A percentile compares a stretch with the other conserved stretches of the same genome.
Conservation (phyloP, 208 protist species). For the Giardia duodenalis region DNA sequence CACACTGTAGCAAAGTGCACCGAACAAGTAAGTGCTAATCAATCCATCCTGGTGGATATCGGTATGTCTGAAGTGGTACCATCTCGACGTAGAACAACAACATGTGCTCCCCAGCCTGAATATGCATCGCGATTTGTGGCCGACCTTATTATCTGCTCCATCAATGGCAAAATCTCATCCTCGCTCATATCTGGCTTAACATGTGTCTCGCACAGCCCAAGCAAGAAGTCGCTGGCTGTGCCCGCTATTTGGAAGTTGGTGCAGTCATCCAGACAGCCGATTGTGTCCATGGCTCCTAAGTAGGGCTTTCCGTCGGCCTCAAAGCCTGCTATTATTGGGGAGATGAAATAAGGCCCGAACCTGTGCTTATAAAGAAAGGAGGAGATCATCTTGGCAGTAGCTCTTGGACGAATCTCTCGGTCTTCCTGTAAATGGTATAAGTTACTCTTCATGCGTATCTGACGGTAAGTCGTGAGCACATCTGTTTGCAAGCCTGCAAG, state of each 20-base stretch:
- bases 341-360: constrained; percentile 34
- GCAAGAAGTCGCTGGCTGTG: constrained; percentile 27
- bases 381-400: constrained; percentile 19
- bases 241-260: constrained; percentile 33
- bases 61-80: neutral
- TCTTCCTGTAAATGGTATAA: constrained; percentile 27
- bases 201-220: constrained; percentile 30
- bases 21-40: neutral
- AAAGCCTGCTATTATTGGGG: constrained; percentile 32
- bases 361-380: neutral
- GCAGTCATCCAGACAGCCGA: constrained; percentile 25
- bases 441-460: constrained; percentile 22
- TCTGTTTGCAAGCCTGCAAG: constrained; percentile 27
- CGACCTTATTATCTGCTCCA: constrained; percentile 23
- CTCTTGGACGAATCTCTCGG: constrained; percentile 22
- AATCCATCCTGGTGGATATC: neutral
- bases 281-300: constrained; percentile 27
- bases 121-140: constrained; percentile 36
- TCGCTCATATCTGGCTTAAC: constrained; percentile 27
- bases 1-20: too few relatives aligned
- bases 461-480: constrained; percentile 7
- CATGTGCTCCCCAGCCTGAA: constrained; percentile 34
- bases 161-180: constrained; percentile 32
- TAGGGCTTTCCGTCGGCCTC: constrained; percentile 33
- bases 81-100: constrained; percentile 32